Conservation (phyloP, 192 early-diverging fungal genomes). For the Coemansia sp. region DNA sequence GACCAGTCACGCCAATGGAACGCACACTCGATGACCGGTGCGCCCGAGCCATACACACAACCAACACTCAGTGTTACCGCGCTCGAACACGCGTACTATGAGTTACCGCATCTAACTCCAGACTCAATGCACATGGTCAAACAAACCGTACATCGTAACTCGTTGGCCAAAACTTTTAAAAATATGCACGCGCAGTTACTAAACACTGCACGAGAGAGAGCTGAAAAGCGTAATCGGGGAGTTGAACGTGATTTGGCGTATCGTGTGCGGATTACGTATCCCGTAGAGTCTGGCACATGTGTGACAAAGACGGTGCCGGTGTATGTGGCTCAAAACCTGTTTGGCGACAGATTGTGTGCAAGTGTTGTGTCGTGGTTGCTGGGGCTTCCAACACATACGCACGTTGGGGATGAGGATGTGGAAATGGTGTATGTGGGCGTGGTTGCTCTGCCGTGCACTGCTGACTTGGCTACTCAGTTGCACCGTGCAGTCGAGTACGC, state of each 20-base stretch:
- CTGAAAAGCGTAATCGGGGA: neutral
- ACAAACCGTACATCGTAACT: neutral
- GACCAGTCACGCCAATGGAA: conserved; percentile 18
- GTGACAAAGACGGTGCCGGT: conserved; percentile 24
- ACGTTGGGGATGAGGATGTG: too few species aligned
- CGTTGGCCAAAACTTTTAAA: neutral
- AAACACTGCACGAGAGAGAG: neutral
- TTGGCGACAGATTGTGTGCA: conserved; percentile 11
- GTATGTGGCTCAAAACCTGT: conserved; percentile 18
- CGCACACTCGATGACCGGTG: conserved; percentile 16
- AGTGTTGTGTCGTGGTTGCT: conserved; percentile 43
- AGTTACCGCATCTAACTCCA: conserved; percentile 19
- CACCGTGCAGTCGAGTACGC: conserved; percentile 17
- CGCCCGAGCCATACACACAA: conserved; percentile 15
- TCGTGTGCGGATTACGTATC: neutral
- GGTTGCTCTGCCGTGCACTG: conserved; percentile 43
- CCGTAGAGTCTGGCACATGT: neutral
- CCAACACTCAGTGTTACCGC: conserved; percentile 24
- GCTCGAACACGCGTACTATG: conserved; percentile 17
- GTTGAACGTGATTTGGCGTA: neutral
- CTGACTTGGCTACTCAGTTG: conserved; percentile 31
- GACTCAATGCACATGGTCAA: conserved; percentile 2
- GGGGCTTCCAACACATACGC: neutral
- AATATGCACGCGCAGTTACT: neutral
- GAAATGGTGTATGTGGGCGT: conserved; percentile 23